These are phyloP conservation scores for Haplosporangium sp. DNA, from an alignment of 371 early-diverging fungal species.

Conservation along the genomic window DNA sequence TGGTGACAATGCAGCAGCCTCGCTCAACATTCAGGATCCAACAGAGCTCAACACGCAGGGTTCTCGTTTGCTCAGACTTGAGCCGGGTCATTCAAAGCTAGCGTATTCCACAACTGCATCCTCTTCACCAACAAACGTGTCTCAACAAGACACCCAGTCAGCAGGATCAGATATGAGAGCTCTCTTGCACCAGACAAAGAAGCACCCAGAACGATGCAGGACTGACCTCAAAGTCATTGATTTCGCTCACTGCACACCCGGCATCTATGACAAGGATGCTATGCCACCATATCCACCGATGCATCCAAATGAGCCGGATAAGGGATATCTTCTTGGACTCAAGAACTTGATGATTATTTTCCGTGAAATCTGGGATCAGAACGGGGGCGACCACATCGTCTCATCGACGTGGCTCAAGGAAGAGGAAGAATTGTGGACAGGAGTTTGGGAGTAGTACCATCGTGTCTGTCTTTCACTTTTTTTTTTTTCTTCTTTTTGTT, in stretches of 20 bases:
- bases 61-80: neutral
- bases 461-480: neutral
- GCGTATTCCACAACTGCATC: too few relatives aligned
- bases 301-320: conserved; percentile 73
- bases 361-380: conserved; percentile 66
- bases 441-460: conserved; percentile 36
- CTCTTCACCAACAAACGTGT: neutral
- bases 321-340: conserved; percentile 80
- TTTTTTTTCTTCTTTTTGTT: neutral
- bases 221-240: conserved; percentile 94
- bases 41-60: neutral
- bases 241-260: conserved; percentile 85
- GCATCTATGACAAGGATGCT: conserved; percentile 35
- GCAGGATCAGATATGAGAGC: neutral
- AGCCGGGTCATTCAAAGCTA: neutral
- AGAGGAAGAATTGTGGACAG: conserved; percentile 50
- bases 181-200: neutral
- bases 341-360: conserved; percentile 75
- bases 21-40: neutral
- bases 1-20: conserved; percentile 57
- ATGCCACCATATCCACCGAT: conserved; percentile 72
- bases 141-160: neutral
- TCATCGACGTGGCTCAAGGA: conserved; percentile 46
- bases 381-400: conserved; percentile 57
- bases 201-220: conserved; percentile 31